Percentiles rank a stretch among this genome's conserved stretches.
These are phyloP conservation scores for Apiospora kogelbergensis DNA, from an alignment of 2,329 filamentous ascomycete genomes.

Conservation along the genomic window DNA sequence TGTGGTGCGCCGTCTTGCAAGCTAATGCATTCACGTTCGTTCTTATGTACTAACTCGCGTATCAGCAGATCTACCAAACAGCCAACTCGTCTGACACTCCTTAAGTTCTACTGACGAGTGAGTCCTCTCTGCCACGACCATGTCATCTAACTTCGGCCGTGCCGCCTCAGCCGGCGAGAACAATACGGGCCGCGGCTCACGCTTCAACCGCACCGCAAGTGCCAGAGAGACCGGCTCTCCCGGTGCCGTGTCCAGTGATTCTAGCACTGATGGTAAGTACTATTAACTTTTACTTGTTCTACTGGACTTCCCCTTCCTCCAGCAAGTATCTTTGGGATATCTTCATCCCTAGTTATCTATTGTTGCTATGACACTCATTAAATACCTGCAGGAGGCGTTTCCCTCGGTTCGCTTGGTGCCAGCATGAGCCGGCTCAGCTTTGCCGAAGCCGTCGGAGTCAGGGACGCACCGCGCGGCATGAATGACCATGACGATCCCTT, in stretches of 20 bases:
- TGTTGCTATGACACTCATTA: not conserved
- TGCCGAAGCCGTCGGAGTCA: not conserved
- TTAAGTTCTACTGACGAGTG: not conserved
- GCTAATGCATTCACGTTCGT: not conserved
- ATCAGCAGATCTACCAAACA: not conserved
- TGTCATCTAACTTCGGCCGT: not conserved
- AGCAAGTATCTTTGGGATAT: not conserved
- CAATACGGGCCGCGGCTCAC: not conserved
- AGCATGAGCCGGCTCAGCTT: not conserved
- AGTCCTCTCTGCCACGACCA: not conserved
- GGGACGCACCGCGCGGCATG: not conserved
- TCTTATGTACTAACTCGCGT: not conserved
- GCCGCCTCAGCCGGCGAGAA: not conserved
- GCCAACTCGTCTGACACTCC: not conserved
- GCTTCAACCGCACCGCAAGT: not conserved
- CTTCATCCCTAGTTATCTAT: not conserved
- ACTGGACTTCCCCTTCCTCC: not conserved
- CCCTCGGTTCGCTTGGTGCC: not conserved
- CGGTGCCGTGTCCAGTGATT: not conserved
- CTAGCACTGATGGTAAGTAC: not conserved
- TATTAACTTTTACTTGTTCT: not conserved
- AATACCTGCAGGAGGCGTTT: not conserved
- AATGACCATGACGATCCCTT: not conserved
- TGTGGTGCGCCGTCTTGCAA: not conserved
- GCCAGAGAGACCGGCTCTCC: not conserved